Percentiles rank a stretch among this genome's conserved stretches.
Evolutionary conservation across 78 protist species (phyloP).

Genomic region (Bodo saltans): DNA sequence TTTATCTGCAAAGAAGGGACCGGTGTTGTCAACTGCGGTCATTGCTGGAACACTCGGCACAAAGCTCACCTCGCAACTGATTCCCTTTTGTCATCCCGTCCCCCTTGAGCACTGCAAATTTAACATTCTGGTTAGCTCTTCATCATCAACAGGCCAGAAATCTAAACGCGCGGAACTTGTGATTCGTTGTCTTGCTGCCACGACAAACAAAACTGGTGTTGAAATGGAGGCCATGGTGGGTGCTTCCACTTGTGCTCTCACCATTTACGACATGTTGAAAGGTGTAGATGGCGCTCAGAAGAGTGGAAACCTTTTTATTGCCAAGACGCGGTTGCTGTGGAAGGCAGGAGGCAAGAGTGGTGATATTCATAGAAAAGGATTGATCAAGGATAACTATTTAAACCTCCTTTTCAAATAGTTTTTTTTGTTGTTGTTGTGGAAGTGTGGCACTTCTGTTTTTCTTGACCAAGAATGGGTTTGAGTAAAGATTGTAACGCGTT

Average conservation of each 20-base stretch:
- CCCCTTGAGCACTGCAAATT: constrained; percentile 43
- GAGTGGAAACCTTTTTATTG: neutral
- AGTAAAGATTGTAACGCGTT: no score
- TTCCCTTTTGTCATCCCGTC: constrained; percentile 78
- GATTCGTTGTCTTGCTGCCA: no score
- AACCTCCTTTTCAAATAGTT: no score
- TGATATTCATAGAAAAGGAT: no score
- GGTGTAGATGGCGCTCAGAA: neutral
- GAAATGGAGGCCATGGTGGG: constrained; percentile 86
- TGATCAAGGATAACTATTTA: no score
- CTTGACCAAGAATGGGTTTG: no score
- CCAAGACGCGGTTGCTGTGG: neutral
- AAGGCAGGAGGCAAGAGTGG: neutral
- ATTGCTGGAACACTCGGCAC: constrained; percentile 78
- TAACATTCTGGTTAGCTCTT: neutral
- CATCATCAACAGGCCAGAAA: constrained; percentile 29
- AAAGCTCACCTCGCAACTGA: constrained; percentile 52
- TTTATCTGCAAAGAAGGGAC: no score
- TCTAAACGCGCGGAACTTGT: no score
- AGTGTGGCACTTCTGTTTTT: no score
- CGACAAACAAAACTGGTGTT: constrained; percentile 58
- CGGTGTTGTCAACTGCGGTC: constrained; percentile 60
- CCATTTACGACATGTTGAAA: constrained; percentile 77
- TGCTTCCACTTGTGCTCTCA: constrained; percentile 49
- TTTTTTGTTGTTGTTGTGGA: no score